A percentile compares a stretch with the other conserved stretches of the same genome.
Evolutionary conservation across 208 protist species (phyloP).

Genomic region (Zelonia costaricensis): DNA sequence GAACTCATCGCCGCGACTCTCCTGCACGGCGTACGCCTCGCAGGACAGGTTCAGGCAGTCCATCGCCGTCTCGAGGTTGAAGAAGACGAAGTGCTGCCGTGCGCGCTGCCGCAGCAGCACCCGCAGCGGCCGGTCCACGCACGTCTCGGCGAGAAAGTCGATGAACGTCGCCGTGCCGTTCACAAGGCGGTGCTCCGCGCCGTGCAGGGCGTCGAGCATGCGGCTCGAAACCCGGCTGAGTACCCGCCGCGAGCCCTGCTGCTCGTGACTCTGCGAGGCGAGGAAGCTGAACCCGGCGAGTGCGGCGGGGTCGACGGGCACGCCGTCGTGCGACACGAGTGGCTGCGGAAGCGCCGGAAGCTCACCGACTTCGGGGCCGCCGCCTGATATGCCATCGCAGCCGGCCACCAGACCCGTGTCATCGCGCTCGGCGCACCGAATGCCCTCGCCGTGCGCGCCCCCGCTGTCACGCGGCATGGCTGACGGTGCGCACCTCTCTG

Average conservation of each 20-base stretch:
- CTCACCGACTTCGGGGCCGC: background rate
- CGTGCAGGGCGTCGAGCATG: constrained; percentile 24
- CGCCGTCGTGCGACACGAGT: background rate
- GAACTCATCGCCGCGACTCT: constrained; percentile 32
- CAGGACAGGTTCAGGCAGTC: constrained; percentile 88
- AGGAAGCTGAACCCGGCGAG: background rate
- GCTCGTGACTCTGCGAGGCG: background rate
- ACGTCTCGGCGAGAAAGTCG: constrained; percentile 32
- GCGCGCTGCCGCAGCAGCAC: constrained; percentile 26
- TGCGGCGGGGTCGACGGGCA: background rate
- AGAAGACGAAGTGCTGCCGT: constrained; percentile 64
- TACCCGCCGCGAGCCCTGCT: background rate
- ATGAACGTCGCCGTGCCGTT: constrained; percentile 37
- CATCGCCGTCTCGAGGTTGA: constrained; percentile 88
- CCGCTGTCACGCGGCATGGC: too few relatives aligned
- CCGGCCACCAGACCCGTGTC: background rate
- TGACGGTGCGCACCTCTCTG: too few relatives aligned
- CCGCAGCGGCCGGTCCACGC: constrained; percentile 25
- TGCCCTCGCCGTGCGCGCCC: background rate
- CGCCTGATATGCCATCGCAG: background rate
- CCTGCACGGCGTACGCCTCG: constrained; percentile 58
- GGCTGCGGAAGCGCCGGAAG: background rate
- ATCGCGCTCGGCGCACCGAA: background rate
- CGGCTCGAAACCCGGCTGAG: constrained; percentile 17
- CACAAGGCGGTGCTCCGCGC: constrained; percentile 25